Evolutionary conservation across 2,329 filamentous ascomycete species (phyloP), one percentile per base, ranked within the genome.

Genomic region (Colletotrichum tofieldiae): DNA sequence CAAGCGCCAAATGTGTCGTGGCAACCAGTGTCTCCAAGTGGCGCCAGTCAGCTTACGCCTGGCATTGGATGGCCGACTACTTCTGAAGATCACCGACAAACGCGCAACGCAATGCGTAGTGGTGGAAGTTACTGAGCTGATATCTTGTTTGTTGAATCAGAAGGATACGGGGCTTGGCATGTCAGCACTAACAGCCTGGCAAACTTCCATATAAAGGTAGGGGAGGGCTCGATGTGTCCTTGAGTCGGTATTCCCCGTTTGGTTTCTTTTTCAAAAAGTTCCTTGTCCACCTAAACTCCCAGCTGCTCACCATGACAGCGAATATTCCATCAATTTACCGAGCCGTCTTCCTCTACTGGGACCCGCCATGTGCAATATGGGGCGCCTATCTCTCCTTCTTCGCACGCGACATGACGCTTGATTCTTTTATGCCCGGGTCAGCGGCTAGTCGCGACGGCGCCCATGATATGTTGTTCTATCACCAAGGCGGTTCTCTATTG

Each of bases 401-500:
- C 64, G 72, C 69, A 4, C 73, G 71, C 18, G 68, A 68, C 29
- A 65, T 37, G n/a, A 64, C 67, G 9, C 64, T 75, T 35, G 39
- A 61, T n/a, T 64, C 71, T 1, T 70, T 73, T 26, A 72, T 74
- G 4, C 73, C 68, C 16, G 64, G 35, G 32, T 8, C 49, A 26
- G 37, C n/a, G 14, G 75, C 72, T 2, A 58, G 45, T 6, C 72
- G 72, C 68, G 62, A 73, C 60, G 71, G 51, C 18, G 65, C 45
- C 43, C 71, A 75, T 32, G 73, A 73, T n/a, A 74, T 77, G 32
- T 68, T 77, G 32, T 75, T 76, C 14, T 75, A 76, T 47, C 77
- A 77, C 54, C 43, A 65, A 3, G 75, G 75, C 35, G 76, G 74
- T 20, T 73, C 75, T 29, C 67, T 76, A 35, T 41, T 75, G 0